Conservation (phyloP, 108 stramenopile species). For the Fragilariopsis cylindrus region DNA sequence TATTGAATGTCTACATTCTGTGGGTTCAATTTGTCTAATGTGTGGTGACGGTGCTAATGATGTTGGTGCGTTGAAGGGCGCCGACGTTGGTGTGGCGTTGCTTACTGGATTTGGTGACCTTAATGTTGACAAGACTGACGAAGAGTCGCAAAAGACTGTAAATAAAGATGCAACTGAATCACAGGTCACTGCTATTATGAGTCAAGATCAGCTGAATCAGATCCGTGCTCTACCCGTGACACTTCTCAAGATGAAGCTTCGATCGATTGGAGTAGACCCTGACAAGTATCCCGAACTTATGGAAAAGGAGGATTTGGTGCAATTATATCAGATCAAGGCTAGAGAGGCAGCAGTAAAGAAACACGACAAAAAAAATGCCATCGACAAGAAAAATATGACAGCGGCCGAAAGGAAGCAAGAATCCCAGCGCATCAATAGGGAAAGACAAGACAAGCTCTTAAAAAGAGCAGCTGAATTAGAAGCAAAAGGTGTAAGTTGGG, state of each 20-base stretch:
- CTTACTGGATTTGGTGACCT: slow-evolving; percentile 93
- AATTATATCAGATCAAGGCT: slow-evolving; percentile 79
- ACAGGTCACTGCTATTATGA: slow-evolving; percentile 58
- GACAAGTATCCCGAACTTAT: slow-evolving; percentile 79
- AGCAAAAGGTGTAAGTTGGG: slow-evolving; percentile 81
- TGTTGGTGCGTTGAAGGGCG: slow-evolving; percentile 90
- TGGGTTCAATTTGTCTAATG: slow-evolving; percentile 88
- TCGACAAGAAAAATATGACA: slow-evolving; percentile 62
- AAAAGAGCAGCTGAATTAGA: slow-evolving; percentile 72
- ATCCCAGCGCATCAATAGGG: slow-evolving; percentile 48
- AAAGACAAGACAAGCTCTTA: slow-evolving; percentile 67
- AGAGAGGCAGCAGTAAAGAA: slow-evolving; percentile 64
- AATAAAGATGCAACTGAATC: slow-evolving; percentile 43
- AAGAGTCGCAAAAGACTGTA: slow-evolving; percentile 59
- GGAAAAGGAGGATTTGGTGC: slow-evolving; percentile 83
- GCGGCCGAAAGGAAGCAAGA: slow-evolving; percentile 56
- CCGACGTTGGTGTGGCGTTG: slow-evolving; percentile 94
- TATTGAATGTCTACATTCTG: slow-evolving; percentile 85
- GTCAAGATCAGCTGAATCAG: slow-evolving; percentile 54
- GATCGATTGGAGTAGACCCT: slow-evolving; percentile 70
- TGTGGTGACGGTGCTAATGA: slow-evolving; percentile 98
- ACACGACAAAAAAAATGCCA: slow-evolving; percentile 52
- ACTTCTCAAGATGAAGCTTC: slow-evolving; percentile 67
- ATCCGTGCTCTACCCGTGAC: slow-evolving; percentile 52
- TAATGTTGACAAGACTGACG: slow-evolving; percentile 68